Evolutionary conservation across 164 flowering plant genomes (phyloP), one percentile per base, ranked within the genome.

Genomic region (Brasenia schreberi): DNA sequence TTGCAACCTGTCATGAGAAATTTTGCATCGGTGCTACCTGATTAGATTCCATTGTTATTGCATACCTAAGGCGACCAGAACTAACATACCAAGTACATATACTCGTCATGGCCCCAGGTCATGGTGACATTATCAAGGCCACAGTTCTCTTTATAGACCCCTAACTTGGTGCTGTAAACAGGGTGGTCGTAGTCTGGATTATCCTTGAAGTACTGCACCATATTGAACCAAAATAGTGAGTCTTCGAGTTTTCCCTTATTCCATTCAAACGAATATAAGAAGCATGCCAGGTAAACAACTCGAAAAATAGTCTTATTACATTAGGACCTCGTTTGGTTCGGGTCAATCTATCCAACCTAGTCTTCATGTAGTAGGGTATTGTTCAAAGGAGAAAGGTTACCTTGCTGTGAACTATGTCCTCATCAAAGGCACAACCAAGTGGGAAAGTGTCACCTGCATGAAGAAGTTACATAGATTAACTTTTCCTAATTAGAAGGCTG

Each of bases 81-180:
- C 49, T 18, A n/a, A 60, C 68, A 0, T 84, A 88, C 95, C 89
- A 83, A 69, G 70, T 84, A 86, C 95, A 88, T 88, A 76, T 88
- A 88, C 66, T 83, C 87, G 19, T 87, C 90, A 18, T 88, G 95
- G 23, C 95, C 92, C 87, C 88, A 86, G 0, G 91, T 77, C 83
- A 88, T 88, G 65, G 75, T 67, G 7, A 86, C 88, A 27, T 85
- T 84, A 42, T 80, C 71, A 7, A 88, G 83, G 17, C 95, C 92
- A 66, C 95, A 88, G 23, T 78, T 78, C 73, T 79, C 83, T 0
- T 72, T 43, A 79, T 88, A 88, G 44, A 84, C 71, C 7, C 90
- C 87, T 16, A 80, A 68, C 70, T 84, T 86, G 0, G 90, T 84
- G 69, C 73, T 75, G 81, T 62, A 88, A 11, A 67, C 61, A 5